Evolutionary conservation across 768 basidiomycete genomes (phyloP).

Genomic region (Pleurotus salmoneostramineus): DNA sequence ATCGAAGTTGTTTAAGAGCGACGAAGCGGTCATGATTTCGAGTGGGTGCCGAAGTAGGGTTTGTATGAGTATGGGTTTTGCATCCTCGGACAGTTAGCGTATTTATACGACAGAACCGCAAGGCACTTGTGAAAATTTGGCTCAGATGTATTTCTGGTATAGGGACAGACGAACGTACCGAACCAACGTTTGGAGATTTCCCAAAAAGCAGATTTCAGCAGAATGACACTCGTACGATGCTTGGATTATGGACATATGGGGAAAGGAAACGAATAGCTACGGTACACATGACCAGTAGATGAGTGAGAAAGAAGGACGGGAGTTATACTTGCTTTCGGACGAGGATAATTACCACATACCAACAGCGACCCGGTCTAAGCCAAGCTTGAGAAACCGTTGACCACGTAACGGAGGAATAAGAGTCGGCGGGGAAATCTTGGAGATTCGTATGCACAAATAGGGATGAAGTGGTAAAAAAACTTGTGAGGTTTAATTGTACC

Average conservation of each 20-base stretch:
- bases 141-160: not conserved
- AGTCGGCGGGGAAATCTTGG: conserved; percentile 3
- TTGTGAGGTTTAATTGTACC: not conserved
- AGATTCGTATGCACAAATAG: conserved; percentile 6
- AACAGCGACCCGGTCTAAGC: not conserved
- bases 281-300: conserved; percentile 3
- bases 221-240: conserved; percentile 3
- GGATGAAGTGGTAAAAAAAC: not conserved
- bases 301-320: conserved; percentile 2
- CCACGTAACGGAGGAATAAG: not conserved
- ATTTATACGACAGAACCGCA: not conserved
- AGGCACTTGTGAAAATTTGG: not conserved
- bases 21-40: conserved; percentile 12
- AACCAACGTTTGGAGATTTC: not conserved
- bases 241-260: conserved; percentile 1
- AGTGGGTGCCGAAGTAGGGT: not conserved
- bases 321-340: conserved; percentile 2
- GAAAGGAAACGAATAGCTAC: not conserved
- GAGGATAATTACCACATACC: not conserved
- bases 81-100: not conserved
- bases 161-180: not conserved
- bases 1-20: conserved; percentile 21
- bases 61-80: not conserved
- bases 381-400: not conserved
- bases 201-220: not conserved